phyloP scores from a whole-genome alignment of 805 yeast genomes.

The Yarrowia alimentaria region DNA sequence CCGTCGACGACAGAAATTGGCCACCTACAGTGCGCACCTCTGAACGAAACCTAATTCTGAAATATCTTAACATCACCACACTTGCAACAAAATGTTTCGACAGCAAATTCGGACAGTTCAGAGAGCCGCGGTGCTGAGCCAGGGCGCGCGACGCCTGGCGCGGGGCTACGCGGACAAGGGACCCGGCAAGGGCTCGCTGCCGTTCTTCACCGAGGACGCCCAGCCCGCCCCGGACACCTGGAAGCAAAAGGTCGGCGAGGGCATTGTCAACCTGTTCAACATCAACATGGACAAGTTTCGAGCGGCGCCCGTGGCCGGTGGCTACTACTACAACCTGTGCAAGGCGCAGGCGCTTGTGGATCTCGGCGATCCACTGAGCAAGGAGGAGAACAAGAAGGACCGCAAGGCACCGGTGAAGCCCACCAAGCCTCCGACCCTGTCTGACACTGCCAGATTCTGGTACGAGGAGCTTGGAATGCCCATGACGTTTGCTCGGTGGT shows the following conservation, averaged over 20 bases:
- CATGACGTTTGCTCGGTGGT: slow-evolving; percentile 91
- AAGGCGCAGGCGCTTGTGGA: slow-evolving; percentile 53
- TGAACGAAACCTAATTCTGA: too few relatives aligned
- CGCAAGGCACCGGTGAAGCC: slow-evolving; percentile 13
- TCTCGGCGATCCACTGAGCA: slow-evolving; percentile 18
- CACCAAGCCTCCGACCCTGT: slow-evolving; percentile 39
- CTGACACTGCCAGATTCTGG: slow-evolving; percentile 76
- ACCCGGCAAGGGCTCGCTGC: slow-evolving; percentile 1
- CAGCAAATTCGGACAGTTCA: too few relatives aligned
- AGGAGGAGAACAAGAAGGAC: slow-evolving; percentile 30
- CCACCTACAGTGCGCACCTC: too few relatives aligned
- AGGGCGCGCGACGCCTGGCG: background rate
- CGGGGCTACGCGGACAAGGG: slow-evolving; percentile 8
- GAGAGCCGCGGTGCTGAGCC: too few relatives aligned
- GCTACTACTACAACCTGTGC: slow-evolving; percentile 80
- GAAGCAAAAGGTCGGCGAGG: slow-evolving; percentile 39
- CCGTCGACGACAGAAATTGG: too few relatives aligned
- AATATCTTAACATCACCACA: too few relatives aligned
- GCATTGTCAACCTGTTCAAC: slow-evolving; percentile 48
- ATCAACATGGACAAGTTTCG: slow-evolving; percentile 90
- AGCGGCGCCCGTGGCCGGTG: slow-evolving; percentile 93
- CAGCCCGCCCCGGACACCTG: slow-evolving; percentile 30
- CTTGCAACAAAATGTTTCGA: too few relatives aligned
- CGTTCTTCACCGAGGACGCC: slow-evolving; percentile 17
- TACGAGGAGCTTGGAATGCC: slow-evolving; percentile 82